Percentiles rank a stretch among this genome's conserved stretches.
phyloP scores from a whole-genome alignment of 371 early-diverging fungal genomes.

The Lichtheimia corymbifera region DNA sequence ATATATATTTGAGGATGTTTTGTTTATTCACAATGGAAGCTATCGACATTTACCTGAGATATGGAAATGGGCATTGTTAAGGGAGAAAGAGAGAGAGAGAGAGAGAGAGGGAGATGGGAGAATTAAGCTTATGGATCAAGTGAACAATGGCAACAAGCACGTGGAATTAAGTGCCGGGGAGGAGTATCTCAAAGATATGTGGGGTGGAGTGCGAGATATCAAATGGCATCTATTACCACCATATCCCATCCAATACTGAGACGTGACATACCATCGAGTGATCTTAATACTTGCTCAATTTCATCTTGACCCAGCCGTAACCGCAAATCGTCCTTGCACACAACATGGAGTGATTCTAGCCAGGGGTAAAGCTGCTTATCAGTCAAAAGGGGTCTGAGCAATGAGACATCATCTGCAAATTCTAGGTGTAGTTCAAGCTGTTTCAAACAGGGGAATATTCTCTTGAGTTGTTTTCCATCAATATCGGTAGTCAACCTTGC shows the following conservation, averaged over 20 bases:
- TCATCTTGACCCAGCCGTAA: slow-evolving; percentile 23
- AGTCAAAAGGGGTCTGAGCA: slow-evolving; percentile 26
- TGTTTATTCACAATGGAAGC: neutral
- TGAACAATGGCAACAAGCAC: neutral
- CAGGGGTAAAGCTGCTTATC: slow-evolving; percentile 32
- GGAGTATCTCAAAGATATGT: neutral
- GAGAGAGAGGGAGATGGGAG: too few relatives aligned
- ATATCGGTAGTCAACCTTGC: slow-evolving; percentile 13
- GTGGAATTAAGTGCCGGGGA: neutral
- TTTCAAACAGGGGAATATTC: slow-evolving; percentile 23
- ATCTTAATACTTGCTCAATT: slow-evolving; percentile 21
- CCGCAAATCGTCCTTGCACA: slow-evolving; percentile 26
- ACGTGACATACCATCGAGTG: slow-evolving; percentile 29
- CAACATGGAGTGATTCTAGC: slow-evolving; percentile 28
- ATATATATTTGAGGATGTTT: neutral
- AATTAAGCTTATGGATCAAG: too few relatives aligned
- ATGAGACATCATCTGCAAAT: slow-evolving; percentile 1
- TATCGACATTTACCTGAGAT: neutral
- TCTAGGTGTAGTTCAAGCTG: slow-evolving; percentile 22
- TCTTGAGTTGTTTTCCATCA: slow-evolving; percentile 20
- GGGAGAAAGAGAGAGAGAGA: too few relatives aligned
- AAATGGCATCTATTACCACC: slow-evolving; percentile 24
- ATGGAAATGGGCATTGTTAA: too few relatives aligned
- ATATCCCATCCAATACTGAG: slow-evolving; percentile 44
- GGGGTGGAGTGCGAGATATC: neutral